Evolutionary conservation across 495 filamentous ascomycete species (phyloP), one percentile per base, ranked within the genome.

Genomic region (Entonaema liquescens): DNA sequence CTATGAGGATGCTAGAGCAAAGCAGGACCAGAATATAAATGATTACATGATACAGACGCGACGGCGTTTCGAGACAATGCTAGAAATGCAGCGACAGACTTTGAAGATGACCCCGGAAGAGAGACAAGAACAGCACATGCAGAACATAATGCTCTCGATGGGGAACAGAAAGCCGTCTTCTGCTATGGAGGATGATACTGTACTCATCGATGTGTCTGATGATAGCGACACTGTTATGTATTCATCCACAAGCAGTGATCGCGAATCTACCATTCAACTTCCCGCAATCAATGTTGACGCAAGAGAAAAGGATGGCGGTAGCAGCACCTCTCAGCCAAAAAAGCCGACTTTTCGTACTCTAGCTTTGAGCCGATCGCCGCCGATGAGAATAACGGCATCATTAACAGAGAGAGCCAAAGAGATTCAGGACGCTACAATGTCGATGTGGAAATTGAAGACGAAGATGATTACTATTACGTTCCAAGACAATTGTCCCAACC

Each of bases 361-460:
- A 59, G 67, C 28, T 64, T 70, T 55, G 55, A 53, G 47, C 67
- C 60, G 9, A 42, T 60, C 9, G n/a, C 25, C 6, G 31, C 13
- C 35, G 0, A 17, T 4, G 17, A 61, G 31, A 26, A 19, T 1
- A 23, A 31, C 1, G 6, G 7, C 13, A 29, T 19, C 8, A 12
- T 7, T 0, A 13, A 33, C 2, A n/a, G 8, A 19, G 5, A 55
- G 15, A 55, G 11, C 13, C 52, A 28, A 35, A 55, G 28, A 9
- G 52, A 33, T 33, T 12, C 5, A 8, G 28, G 52, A 19, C 25
- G 26, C 17, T 1, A 5, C n/a, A 28, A 52, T 29, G 23, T 28
- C 15, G 2, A 15, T 23, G 12, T 15, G 12, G 49, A 26, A 29
- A 52, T 21, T 23, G 23, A 28, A 1, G 49, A 28, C 12, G 49